phyloP scores from a whole-genome alignment of 768 basidiomycete genomes.

The Pleurotus tuoliensis region DNA sequence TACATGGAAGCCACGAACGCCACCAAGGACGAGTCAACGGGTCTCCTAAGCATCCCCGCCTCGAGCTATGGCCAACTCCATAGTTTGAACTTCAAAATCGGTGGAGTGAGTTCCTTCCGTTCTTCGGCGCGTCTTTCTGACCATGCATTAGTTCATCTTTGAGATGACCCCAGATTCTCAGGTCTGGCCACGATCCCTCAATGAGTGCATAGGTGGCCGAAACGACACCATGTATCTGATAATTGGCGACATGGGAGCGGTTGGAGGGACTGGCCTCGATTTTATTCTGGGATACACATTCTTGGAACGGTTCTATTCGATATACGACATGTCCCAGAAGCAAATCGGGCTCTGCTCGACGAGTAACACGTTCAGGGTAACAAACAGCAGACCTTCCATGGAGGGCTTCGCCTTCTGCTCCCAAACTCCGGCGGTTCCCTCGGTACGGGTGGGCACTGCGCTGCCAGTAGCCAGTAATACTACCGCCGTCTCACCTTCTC shows the following conservation, averaged over 20 bases:
- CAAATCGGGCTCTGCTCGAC: constrained; percentile 38
- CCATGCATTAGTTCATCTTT: constrained; percentile 22
- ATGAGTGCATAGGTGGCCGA: constrained; percentile 38
- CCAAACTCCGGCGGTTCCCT: too few species aligned
- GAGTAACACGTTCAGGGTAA: constrained; percentile 26
- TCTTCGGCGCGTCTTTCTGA: background rate
- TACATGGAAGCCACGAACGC: constrained; percentile 46
- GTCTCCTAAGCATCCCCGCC: constrained; percentile 48
- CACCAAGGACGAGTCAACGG: constrained; percentile 31
- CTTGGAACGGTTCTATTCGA: constrained; percentile 40
- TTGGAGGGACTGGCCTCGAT: background rate
- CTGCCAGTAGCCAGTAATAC: too few species aligned
- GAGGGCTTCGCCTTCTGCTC: too few species aligned
- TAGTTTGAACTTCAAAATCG: constrained; percentile 53
- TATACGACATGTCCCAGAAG: constrained; percentile 40
- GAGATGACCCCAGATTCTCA: constrained; percentile 37
- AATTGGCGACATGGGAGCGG: constrained; percentile 17
- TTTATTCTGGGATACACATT: background rate
- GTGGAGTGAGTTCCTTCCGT: constrained; percentile 31
- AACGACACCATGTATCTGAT: constrained; percentile 32
- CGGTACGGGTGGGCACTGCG: too few species aligned
- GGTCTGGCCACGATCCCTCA: constrained; percentile 33
- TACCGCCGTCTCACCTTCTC: too few species aligned
- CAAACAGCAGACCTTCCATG: background rate
- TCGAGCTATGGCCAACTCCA: constrained; percentile 47